These are phyloP conservation scores for Mortierella sp. DNA, from an alignment of 371 early-diverging fungal species.

Conservation along the genomic window DNA sequence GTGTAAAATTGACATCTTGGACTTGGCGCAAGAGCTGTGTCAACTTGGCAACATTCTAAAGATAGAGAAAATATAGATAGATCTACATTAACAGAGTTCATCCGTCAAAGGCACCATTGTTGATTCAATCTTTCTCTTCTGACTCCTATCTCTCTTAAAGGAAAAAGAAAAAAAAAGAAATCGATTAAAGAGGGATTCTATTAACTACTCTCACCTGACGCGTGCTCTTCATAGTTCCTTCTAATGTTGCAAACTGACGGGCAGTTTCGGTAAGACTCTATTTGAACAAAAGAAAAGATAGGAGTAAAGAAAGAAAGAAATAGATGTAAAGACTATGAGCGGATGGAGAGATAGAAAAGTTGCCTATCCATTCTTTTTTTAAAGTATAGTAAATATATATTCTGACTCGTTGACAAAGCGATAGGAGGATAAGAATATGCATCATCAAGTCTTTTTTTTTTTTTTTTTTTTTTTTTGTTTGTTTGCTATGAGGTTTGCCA, in stretches of 20 bases:
- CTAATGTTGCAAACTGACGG: conserved; percentile 30
- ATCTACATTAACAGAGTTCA: too few species aligned
- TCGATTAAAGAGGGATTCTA: neutral
- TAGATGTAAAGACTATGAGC: neutral
- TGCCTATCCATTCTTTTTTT: too few species aligned
- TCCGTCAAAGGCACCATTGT: too few species aligned
- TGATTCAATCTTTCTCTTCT: too few species aligned
- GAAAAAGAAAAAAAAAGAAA: neutral
- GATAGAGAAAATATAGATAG: neutral
- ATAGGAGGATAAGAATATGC: too few species aligned
- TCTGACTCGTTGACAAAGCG: too few species aligned
- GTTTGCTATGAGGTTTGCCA: too few species aligned
- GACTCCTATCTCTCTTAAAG: too few species aligned
- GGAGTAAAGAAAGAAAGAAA: neutral
- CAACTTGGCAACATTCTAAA: conserved; percentile 30
- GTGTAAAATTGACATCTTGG: conserved; percentile 36
- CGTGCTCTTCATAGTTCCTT: conserved; percentile 31
- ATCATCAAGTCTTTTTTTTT: neutral
- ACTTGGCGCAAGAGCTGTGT: conserved; percentile 25
- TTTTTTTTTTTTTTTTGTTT: neutral
- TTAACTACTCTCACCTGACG: conserved; percentile 22
- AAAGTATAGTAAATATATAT: too few species aligned
- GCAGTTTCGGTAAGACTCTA: conserved; percentile 37
- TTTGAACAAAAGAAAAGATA: neutral
- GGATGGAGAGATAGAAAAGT: too few species aligned